Percentiles rank a stretch among this genome's conserved stretches.
Evolutionary conservation across 2,329 filamentous ascomycete genomes (phyloP).

Genomic region (Talaromyces sp.): DNA sequence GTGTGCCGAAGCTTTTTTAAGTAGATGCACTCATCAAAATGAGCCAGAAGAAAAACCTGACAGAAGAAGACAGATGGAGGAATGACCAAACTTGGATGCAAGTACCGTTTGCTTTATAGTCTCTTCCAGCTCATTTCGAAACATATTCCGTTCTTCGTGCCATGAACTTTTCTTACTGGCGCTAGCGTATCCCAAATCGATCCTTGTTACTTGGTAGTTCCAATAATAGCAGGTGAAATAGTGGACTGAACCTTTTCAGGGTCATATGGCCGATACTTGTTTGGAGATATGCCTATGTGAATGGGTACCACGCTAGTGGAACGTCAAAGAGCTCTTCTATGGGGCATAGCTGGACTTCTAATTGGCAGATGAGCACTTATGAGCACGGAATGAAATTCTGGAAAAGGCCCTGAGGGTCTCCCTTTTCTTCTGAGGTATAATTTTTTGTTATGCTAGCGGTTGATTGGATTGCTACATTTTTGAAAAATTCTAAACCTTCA

Average conservation of each 20-base stretch:
- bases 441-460: not conserved
- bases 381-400: not conserved
- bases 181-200: not conserved
- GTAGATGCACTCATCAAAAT: not conserved
- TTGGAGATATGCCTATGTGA: not conserved
- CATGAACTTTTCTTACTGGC: not conserved
- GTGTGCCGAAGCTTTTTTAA: not conserved
- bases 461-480: not conserved
- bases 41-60: not conserved
- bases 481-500: not conserved
- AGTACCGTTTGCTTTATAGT: not conserved
- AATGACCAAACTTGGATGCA: not conserved
- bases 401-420: not conserved
- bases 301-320: not conserved
- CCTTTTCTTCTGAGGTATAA: not conserved
- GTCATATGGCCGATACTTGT: not conserved
- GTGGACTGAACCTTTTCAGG: not conserved
- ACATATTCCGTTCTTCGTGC: not conserved
- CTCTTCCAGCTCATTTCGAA: not conserved
- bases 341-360: not conserved
- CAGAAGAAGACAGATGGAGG: not conserved
- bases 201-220: not conserved
- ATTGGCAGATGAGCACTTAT: not conserved
- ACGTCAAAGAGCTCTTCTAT: not conserved
- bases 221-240: not conserved